phyloP scores from a whole-genome alignment of 1,139 yeast species.

The Yamadazyma pseudoaaseri region DNA sequence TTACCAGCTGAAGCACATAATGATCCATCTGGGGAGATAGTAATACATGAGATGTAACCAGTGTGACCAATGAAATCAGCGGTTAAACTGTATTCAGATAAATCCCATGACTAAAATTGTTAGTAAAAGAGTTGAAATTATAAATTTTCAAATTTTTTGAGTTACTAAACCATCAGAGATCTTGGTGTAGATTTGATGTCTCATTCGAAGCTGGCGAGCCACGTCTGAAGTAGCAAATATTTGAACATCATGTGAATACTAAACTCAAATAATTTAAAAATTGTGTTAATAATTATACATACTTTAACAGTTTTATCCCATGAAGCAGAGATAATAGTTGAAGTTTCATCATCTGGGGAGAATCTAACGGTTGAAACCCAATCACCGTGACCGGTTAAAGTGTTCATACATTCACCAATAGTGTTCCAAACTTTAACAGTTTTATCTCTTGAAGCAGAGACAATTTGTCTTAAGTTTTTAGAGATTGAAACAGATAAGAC shows the following conservation, averaged over 20 bases:
- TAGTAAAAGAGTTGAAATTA: slow-evolving; percentile 17
- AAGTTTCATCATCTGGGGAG: slow-evolving; percentile 71
- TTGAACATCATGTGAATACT: slow-evolving; percentile 5
- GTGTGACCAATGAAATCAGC: slow-evolving; percentile 99
- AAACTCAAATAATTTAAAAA: neutral
- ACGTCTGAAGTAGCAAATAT: slow-evolving; percentile 83
- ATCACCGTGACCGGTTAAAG: slow-evolving; percentile 95
- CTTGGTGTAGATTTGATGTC: slow-evolving; percentile 95
- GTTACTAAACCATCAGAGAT: slow-evolving; percentile 70
- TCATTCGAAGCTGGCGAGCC: slow-evolving; percentile 73
- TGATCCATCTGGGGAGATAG: slow-evolving; percentile 99
- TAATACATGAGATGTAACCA: slow-evolving; percentile 96
- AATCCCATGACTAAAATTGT: slow-evolving; percentile 84
- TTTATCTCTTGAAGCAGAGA: slow-evolving; percentile 98
- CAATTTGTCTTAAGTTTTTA: slow-evolving; percentile 96
- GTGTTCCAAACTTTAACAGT: slow-evolving; percentile 99
- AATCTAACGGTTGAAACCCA: slow-evolving; percentile 99
- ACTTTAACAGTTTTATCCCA: slow-evolving; percentile 99
- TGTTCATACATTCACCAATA: slow-evolving; percentile 96
- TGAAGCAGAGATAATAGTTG: slow-evolving; percentile 94
- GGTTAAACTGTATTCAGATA: slow-evolving; percentile 78
- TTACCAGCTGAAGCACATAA: slow-evolving; percentile 99
- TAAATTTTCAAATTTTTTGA: neutral
- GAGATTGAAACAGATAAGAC: slow-evolving; percentile 97
- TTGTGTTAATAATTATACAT: slow-evolving; percentile 43